phyloP scores from a whole-genome alignment of 1,139 yeast species.

The Hanseniaspora gamundiae region DNA sequence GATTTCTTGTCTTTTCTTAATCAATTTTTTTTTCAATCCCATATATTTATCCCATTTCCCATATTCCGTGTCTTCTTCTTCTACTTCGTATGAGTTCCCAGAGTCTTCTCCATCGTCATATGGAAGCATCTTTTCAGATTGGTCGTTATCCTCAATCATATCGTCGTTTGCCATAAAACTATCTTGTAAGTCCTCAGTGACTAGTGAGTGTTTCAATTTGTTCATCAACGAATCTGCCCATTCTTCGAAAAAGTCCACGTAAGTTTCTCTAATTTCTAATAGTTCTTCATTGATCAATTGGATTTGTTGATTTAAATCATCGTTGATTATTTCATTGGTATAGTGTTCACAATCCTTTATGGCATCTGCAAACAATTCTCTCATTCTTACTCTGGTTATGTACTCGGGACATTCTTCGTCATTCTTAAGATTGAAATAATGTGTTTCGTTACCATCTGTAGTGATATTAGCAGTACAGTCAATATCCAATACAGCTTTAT shows the following conservation, averaged over 20 bases:
- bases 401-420: constrained; percentile 5
- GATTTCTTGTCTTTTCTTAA: constrained; percentile 37
- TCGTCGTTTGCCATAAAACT: background rate
- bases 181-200: constrained; percentile 4
- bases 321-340: constrained; percentile 3
- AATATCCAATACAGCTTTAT: constrained; percentile 4
- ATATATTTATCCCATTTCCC: constrained; percentile 5
- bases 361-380: constrained; percentile 3
- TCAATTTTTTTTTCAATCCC: constrained; percentile 5
- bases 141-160: background rate
- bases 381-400: constrained; percentile 5
- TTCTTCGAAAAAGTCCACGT: constrained; percentile 8
- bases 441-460: background rate
- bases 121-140: background rate
- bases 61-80: background rate
- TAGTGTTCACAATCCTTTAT: background rate
- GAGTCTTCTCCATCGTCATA: background rate
- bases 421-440: constrained; percentile 1
- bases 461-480: constrained; percentile 3
- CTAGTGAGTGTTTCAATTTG: constrained; percentile 4
- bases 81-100: background rate
- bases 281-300: constrained; percentile 3
- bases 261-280: constrained; percentile 1
- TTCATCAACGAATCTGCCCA: constrained; percentile 7
- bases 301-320: constrained; percentile 1